A percentile compares a stretch with the other conserved stretches of the same genome.
phyloP scores from a whole-genome alignment of 148 eudicot genomes.

The Heliosperma pusillum region DNA sequence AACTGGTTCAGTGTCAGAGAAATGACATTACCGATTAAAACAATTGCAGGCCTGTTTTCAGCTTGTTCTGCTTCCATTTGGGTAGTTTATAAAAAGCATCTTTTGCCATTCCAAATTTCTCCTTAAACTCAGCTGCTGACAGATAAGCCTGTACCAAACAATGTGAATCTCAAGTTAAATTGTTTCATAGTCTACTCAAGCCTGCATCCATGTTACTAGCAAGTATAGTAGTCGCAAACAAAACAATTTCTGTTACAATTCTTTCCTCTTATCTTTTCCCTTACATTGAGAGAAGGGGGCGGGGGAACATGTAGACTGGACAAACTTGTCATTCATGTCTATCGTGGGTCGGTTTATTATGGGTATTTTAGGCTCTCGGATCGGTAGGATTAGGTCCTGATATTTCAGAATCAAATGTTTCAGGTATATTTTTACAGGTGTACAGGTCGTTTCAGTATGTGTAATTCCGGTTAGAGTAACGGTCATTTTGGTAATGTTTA shows the following conservation, averaged over 20 bases:
- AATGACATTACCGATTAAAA: conserved; percentile 42
- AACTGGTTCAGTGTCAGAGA: conserved; percentile 17
- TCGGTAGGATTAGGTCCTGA: too few relatives aligned
- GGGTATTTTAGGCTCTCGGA: too few relatives aligned
- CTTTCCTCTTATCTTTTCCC: neutral
- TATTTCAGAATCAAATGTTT: too few relatives aligned
- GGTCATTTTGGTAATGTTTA: too few relatives aligned
- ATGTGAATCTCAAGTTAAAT: conserved; percentile 6
- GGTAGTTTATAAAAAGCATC: conserved; percentile 81
- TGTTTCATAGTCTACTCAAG: neutral
- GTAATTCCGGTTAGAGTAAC: too few relatives aligned
- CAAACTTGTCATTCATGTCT: too few relatives aligned
- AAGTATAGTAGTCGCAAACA: neutral
- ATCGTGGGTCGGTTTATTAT: too few relatives aligned
- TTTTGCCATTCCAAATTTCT: conserved; percentile 78
- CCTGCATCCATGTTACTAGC: neutral
- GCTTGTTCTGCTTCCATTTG: conserved; percentile 97
- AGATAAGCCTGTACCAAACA: conserved; percentile 64
- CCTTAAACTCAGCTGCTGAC: conserved; percentile 76
- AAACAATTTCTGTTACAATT: neutral
- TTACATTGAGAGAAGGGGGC: neutral
- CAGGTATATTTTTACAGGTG: too few relatives aligned
- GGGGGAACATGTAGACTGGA: too few relatives aligned
- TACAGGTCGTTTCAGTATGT: too few relatives aligned
- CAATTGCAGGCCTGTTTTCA: conserved; percentile 70